A percentile compares a stretch with the other conserved stretches of the same genome.
Conservation (phyloP, 2,329 filamentous ascomycete species). For the Fonsecaea erecta region DNA sequence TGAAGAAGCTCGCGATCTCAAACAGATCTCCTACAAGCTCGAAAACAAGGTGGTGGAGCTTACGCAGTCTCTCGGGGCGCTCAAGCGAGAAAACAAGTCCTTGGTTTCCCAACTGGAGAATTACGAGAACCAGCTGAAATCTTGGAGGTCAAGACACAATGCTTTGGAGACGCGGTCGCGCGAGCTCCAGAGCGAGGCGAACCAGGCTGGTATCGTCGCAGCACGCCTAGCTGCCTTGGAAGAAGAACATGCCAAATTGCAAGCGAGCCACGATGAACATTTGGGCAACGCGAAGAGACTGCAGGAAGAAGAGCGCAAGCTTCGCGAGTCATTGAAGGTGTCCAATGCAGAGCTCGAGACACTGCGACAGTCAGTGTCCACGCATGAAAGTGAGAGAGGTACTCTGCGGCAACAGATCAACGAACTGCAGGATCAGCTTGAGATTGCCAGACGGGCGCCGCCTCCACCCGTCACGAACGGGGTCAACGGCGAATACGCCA, state of each 20-base stretch:
- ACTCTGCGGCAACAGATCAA: conserved; percentile 84
- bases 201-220: conserved; percentile 94
- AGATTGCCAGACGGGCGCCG: conserved; percentile 77
- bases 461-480: conserved; percentile 63
- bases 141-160: conserved; percentile 91
- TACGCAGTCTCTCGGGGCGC: conserved; percentile 87
- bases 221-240: conserved; percentile 90
- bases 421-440: conserved; percentile 90
- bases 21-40: conserved; percentile 98
- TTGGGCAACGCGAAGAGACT: conserved; percentile 87
- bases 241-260: conserved; percentile 90
- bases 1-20: conserved; percentile 95
- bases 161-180: conserved; percentile 86
- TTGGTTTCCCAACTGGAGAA: conserved; percentile 88
- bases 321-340: conserved; percentile 79
- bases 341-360: conserved; percentile 82
- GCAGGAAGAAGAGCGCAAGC: conserved; percentile 87
- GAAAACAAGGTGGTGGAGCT: conserved; percentile 99
- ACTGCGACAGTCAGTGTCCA: conserved; percentile 73
- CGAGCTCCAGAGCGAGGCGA: conserved; percentile 93
- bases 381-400: conserved; percentile 82
- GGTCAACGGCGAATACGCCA: conserved; percentile 61
- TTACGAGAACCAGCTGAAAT: conserved; percentile 94
- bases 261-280: conserved; percentile 87
- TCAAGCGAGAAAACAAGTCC: conserved; percentile 93